Percentiles rank a stretch among this genome's conserved stretches.
Evolutionary conservation across 2,329 filamentous ascomycete genomes (phyloP).

Genomic region (Trichoderma sp.): DNA sequence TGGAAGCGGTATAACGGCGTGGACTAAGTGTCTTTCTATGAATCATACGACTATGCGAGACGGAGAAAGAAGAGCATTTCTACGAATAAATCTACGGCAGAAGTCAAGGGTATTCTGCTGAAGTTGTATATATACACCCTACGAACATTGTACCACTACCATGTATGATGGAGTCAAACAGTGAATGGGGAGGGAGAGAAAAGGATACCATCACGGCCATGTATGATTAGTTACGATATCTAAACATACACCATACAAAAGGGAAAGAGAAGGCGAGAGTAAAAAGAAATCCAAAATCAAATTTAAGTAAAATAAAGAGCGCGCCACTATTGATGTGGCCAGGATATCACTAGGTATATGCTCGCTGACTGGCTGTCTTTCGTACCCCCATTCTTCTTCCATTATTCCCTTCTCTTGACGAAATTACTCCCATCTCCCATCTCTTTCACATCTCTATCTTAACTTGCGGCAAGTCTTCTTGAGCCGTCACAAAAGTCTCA

Average conservation of each 20-base stretch:
- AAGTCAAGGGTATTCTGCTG: slow-evolving; percentile 25
- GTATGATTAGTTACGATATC: neutral
- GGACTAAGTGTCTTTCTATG: slow-evolving; percentile 42
- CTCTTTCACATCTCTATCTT: slow-evolving; percentile 23
- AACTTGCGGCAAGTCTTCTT: slow-evolving; percentile 42
- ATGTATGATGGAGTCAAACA: slow-evolving; percentile 31
- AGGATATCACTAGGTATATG: slow-evolving; percentile 23
- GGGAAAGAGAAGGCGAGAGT: neutral
- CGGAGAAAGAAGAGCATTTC: neutral
- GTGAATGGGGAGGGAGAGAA: neutral
- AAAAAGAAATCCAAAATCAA: slow-evolving; percentile 1
- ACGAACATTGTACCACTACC: slow-evolving; percentile 31
- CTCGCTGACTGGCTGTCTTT: neutral
- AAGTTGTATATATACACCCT: slow-evolving; percentile 36
- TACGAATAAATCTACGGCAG: neutral
- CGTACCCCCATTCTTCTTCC: neutral
- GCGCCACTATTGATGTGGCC: slow-evolving; percentile 12
- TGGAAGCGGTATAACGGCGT: slow-evolving; percentile 70
- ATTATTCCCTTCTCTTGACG: neutral
- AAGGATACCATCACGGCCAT: neutral
- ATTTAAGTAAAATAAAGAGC: slow-evolving; percentile 12
- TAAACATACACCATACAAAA: neutral
- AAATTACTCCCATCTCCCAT: neutral
- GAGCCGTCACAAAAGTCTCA: slow-evolving; percentile 59
- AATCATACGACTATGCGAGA: neutral